Conservation (phyloP, 768 basidiomycete genomes). For the Phaeolepiota aurea region DNA sequence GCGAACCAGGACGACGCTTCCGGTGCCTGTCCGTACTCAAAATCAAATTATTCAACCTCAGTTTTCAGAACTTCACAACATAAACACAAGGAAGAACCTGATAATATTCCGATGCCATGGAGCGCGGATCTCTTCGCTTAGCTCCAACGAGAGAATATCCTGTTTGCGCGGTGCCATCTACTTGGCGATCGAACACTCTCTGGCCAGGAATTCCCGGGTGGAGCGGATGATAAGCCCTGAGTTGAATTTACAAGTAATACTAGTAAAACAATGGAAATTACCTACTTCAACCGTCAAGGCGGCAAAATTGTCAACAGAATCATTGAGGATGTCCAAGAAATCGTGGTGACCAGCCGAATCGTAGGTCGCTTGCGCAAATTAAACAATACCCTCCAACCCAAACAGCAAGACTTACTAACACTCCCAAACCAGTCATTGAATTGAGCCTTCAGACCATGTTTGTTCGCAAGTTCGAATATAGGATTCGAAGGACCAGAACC, state of each 20-base stretch:
- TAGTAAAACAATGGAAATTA: constrained; percentile 10
- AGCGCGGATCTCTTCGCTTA: constrained; percentile 34
- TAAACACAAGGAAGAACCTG: constrained; percentile 24
- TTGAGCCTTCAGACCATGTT: constrained; percentile 40
- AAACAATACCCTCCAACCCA: too few species aligned
- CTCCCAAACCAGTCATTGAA: constrained; percentile 35
- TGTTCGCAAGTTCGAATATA: constrained; percentile 46
- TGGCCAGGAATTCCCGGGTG: constrained; percentile 31
- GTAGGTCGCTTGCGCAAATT: constrained; percentile 34
- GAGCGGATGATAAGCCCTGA: too few species aligned
- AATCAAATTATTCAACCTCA: constrained; percentile 22
- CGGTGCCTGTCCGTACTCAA: constrained; percentile 52
- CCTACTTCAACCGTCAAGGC: constrained; percentile 37
- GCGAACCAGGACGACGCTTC: constrained; percentile 58
- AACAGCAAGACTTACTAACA: constrained; percentile 26
- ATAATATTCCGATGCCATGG: constrained; percentile 50
- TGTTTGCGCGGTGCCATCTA: constrained; percentile 45
- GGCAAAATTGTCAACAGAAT: constrained; percentile 28
- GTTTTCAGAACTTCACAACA: neutral
- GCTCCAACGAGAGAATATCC: constrained; percentile 46
- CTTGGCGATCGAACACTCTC: constrained; percentile 20
- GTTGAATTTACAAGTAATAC: neutral
- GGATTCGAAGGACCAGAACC: constrained; percentile 49
- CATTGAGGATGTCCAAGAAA: constrained; percentile 35
- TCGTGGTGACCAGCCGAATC: constrained; percentile 42